These are phyloP conservation scores for Phytophthora boehmeriae DNA, from an alignment of 352 stramenopile genomes.

Conservation along the genomic window DNA sequence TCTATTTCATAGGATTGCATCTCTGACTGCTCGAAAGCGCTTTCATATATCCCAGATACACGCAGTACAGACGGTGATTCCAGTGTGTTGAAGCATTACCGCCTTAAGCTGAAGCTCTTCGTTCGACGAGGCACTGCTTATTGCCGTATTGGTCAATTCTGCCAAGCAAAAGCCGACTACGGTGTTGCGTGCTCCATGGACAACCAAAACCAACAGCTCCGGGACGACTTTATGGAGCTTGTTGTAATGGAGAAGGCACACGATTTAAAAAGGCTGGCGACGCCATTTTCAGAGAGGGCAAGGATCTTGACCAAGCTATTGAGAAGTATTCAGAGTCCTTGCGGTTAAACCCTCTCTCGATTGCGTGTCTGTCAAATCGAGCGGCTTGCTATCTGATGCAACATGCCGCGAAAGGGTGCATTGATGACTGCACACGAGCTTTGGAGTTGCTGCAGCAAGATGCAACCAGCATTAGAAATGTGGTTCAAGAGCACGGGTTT, in stretches of 20 bases:
- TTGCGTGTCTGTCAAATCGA: constrained; percentile 80
- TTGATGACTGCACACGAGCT: constrained; percentile 65
- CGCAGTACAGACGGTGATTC: constrained; percentile 32
- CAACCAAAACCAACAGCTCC: constrained; percentile 64
- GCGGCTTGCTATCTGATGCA: constrained; percentile 67
- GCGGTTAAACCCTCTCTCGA: constrained; percentile 56
- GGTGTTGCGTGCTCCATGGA: constrained; percentile 80
- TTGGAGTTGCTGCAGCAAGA: constrained; percentile 65
- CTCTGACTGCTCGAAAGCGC: constrained; percentile 66
- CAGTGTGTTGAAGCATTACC: constrained; percentile 52
- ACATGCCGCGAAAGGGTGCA: constrained; percentile 52
- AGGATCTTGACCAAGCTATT: constrained; percentile 48
- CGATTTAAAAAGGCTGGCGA: constrained; percentile 60
- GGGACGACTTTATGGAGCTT: constrained; percentile 74
- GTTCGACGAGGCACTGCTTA: constrained; percentile 74
- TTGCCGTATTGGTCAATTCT: constrained; percentile 64
- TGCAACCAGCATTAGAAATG: background rate
- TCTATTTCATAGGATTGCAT: constrained; percentile 49
- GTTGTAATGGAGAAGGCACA: constrained; percentile 60
- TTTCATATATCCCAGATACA: constrained; percentile 72
- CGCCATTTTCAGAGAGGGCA: constrained; percentile 40
- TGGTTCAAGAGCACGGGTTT: constrained; percentile 26
- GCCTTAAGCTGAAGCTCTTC: constrained; percentile 77
- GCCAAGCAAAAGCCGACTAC: constrained; percentile 79
- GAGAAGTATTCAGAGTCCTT: constrained; percentile 67